Percentiles rank a stretch among this genome's conserved stretches.
These are phyloP conservation scores for Paratinospora sagittata DNA, from an alignment of 164 flowering plant species.

Conservation along the genomic window DNA sequence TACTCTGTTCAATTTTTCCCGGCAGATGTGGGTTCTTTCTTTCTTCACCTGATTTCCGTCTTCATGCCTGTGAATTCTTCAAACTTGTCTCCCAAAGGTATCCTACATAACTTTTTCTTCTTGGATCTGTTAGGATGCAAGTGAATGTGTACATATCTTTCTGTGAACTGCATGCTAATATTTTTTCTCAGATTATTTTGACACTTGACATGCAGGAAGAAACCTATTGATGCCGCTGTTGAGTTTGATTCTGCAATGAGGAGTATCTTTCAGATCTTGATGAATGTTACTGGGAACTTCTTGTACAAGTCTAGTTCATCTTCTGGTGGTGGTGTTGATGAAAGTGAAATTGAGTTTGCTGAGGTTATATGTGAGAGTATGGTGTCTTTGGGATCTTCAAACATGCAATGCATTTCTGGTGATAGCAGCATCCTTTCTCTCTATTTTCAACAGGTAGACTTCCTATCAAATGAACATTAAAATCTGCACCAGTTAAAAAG, in stretches of 20 bases:
- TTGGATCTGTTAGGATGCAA: not conserved
- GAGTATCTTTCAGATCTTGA: constrained; percentile 61
- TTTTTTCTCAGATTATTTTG: constrained; percentile 9
- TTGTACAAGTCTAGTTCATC: constrained; percentile 38
- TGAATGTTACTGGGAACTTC: constrained; percentile 66
- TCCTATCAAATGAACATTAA: not conserved
- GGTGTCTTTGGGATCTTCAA: constrained; percentile 77
- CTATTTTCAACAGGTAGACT: constrained; percentile 76
- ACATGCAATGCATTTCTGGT: constrained; percentile 64
- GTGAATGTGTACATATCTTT: not conserved
- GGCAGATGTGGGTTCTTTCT: constrained; percentile 82
- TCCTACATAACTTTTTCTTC: not conserved
- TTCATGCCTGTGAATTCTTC: constrained; percentile 96
- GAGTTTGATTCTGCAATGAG: constrained; percentile 79
- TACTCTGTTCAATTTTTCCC: not conserved
- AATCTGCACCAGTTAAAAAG: not conserved
- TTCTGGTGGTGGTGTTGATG: constrained; percentile 39
- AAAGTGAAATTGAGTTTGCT: constrained; percentile 85
- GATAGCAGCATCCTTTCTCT: constrained; percentile 40
- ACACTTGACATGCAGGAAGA: constrained; percentile 55
- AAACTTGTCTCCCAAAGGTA: constrained; percentile 86
- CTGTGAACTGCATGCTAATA: constrained; percentile 1
- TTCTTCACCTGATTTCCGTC: constrained; percentile 81
- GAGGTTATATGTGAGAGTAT: constrained; percentile 90
- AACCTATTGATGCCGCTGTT: constrained; percentile 63